Percentiles rank a stretch among this genome's conserved stretches.
Evolutionary conservation across 116 monocot genomes (phyloP).

Genomic region (Iris pallida): DNA sequence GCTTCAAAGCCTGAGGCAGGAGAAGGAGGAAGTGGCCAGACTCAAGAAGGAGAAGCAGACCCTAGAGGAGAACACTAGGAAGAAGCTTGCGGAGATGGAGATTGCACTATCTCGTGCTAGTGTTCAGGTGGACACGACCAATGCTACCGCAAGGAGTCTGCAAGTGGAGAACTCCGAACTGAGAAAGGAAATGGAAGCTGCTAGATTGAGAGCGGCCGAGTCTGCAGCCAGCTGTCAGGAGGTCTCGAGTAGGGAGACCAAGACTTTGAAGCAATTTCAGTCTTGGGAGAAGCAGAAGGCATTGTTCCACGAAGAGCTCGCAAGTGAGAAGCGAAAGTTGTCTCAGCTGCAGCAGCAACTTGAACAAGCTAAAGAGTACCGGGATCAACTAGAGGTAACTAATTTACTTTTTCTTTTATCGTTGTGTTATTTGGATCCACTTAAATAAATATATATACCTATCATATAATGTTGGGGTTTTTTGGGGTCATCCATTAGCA

Average conservation of each 20-base stretch:
- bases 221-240: slow-evolving; percentile 65
- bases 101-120: slow-evolving; percentile 60
- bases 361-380: slow-evolving; percentile 45
- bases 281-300: slow-evolving; percentile 65
- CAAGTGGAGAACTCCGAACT: slow-evolving; percentile 64
- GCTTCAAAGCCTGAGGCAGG: slow-evolving; percentile 73
- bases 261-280: slow-evolving; percentile 49
- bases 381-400: slow-evolving; percentile 65
- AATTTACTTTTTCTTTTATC: background rate
- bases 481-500: too few species aligned
- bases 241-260: slow-evolving; percentile 63
- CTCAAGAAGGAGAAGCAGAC: slow-evolving; percentile 72
- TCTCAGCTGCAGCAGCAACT: slow-evolving; percentile 47
- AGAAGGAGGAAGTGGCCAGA: slow-evolving; percentile 68
- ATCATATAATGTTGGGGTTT: too few species aligned
- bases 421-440: too few species aligned
- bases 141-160: slow-evolving; percentile 39
- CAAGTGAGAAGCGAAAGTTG: slow-evolving; percentile 40
- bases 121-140: slow-evolving; percentile 54
- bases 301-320: slow-evolving; percentile 60
- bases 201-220: slow-evolving; percentile 55
- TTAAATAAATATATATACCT: too few species aligned
- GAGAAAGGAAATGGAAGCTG: slow-evolving; percentile 68
- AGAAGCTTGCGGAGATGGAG: slow-evolving; percentile 82
- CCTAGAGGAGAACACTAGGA: slow-evolving; percentile 69